Percentiles rank a stretch among this genome's conserved stretches.
phyloP scores from a whole-genome alignment of 2,329 filamentous ascomycete species.

The Aspergillus sclerotialis region DNA sequence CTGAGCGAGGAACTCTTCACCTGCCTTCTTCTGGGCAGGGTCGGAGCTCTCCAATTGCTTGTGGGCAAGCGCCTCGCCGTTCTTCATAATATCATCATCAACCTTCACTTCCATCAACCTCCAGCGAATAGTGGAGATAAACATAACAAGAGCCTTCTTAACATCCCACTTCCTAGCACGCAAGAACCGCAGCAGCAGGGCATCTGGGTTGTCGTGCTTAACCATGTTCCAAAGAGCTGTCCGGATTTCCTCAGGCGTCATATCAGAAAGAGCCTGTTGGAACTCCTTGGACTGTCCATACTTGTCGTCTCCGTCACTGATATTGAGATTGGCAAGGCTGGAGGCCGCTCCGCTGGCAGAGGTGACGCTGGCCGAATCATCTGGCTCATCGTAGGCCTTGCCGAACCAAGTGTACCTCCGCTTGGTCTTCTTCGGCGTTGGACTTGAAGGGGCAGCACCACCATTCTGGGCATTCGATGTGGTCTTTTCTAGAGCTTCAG shows the following conservation, averaged over 20 bases:
- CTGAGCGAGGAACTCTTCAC: constrained; percentile 73
- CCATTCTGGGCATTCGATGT: constrained; percentile 3
- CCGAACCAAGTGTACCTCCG: constrained; percentile 65
- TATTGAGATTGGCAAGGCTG: constrained; percentile 28
- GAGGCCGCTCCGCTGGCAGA: constrained; percentile 33
- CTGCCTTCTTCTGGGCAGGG: constrained; percentile 57
- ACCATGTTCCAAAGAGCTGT: constrained; percentile 86
- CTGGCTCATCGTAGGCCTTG: constrained; percentile 41
- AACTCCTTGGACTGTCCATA: constrained; percentile 86
- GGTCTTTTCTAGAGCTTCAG: constrained; percentile 20
- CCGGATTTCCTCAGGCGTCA: constrained; percentile 71
- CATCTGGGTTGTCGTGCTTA: constrained; percentile 92
- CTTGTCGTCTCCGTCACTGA: constrained; percentile 69
- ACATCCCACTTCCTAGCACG: constrained; percentile 94
- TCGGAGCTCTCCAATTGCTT: constrained; percentile 55
- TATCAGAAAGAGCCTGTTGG: constrained; percentile 68
- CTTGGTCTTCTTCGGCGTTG: constrained; percentile 54
- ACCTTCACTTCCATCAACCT: constrained; percentile 74
- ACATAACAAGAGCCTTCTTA: constrained; percentile 86
- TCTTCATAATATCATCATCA: constrained; percentile 76
- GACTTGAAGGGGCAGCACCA: constrained; percentile 14
- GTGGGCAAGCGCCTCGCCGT: constrained; percentile 64
- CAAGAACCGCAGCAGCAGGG: constrained; percentile 71
- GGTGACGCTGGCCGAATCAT: constrained; percentile 23
- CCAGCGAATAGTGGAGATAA: constrained; percentile 93